Base-by-base conservation (phyloP, 495 filamentous ascomycete genomes). In the Apodospora peruviana region DNA sequence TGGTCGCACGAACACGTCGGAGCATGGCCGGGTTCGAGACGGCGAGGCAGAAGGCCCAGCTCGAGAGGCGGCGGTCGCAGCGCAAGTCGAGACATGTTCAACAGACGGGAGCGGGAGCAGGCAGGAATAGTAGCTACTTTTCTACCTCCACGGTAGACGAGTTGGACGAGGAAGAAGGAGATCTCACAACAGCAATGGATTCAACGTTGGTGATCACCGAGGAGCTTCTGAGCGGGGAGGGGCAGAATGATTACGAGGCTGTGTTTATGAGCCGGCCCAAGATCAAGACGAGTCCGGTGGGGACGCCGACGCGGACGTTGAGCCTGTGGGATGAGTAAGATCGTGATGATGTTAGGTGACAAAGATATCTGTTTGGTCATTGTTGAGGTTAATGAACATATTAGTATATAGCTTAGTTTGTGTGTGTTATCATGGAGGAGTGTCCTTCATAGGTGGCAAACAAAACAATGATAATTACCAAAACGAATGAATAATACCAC, bases 201-300 rank as follows among this genome's bases (percentile, higher is more conserved):
- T 56, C 50, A 23, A 71, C 48, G 43, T 22, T 50, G 47, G 12
- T 64, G 42, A 29, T 64, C 19, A 52, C 54, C 8, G 64, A 64
- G 51, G 61, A 62, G 51, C 35, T 64, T 50, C 43, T 64, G 29
- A 58, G 29, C 18, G 63, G 51, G n/a, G 79, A 84, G 43, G 83
- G 82, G 14, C 9, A 38, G 8, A 86, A 87, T 48, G 88, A 91
- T 55, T 90, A 93, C 59, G 84, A 86, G 41, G 86, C 84, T 43
- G 83, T 96, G 1, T 96, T 96, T 67, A 90, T 83, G 67, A 89
- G 87, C 34, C 66, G 90, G 51, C 90, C 90, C 1, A 86, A 83
- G 53, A 76, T 96, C 46, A 85, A 82, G 45, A 74, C 74, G 5
- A 94, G 90, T 67, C 87, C 88, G n/a, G 64, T 82, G 3, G 70